A percentile compares a stretch with the other conserved stretches of the same genome.
Conservation (phyloP, 805 yeast genomes). For the Saturnispora saitoi region DNA sequence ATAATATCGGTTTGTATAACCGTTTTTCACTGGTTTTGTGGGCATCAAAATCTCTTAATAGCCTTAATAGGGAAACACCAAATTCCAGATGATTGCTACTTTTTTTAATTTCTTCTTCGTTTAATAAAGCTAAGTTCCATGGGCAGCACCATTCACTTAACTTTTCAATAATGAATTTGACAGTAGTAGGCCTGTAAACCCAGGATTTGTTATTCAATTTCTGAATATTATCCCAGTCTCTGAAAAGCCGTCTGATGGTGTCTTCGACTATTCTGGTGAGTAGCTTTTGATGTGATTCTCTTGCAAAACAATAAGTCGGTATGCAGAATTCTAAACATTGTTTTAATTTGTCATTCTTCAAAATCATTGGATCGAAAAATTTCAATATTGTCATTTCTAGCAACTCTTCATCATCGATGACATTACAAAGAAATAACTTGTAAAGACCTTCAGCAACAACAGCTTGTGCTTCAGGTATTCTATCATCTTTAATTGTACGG, state of each 20-base stretch:
- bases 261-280: constrained; percentile 59
- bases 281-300: constrained; percentile 57
- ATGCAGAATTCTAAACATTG: constrained; percentile 82
- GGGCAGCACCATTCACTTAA: constrained; percentile 85
- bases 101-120: constrained; percentile 32
- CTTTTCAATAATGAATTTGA: constrained; percentile 56
- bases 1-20: constrained; percentile 44
- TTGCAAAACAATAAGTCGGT: constrained; percentile 81
- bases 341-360: constrained; percentile 53
- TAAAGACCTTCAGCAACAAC: constrained; percentile 81
- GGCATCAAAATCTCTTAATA: constrained; percentile 36
- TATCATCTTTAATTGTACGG: constrained; percentile 49
- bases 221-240: constrained; percentile 31
- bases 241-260: constrained; percentile 50
- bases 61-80: constrained; percentile 44
- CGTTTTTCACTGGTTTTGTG: constrained; percentile 44
- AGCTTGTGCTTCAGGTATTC: constrained; percentile 61
- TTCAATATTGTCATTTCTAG: constrained; percentile 63
- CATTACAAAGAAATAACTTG: constrained; percentile 71
- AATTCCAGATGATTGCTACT: constrained; percentile 50
- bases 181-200: constrained; percentile 29
- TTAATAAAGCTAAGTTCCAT: constrained; percentile 43
- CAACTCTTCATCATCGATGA: constrained; percentile 60
- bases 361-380: constrained; percentile 65
- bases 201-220: constrained; percentile 26